Evolutionary conservation across 148 eudicot genomes (phyloP).

Genomic region (Oxyria digyna): DNA sequence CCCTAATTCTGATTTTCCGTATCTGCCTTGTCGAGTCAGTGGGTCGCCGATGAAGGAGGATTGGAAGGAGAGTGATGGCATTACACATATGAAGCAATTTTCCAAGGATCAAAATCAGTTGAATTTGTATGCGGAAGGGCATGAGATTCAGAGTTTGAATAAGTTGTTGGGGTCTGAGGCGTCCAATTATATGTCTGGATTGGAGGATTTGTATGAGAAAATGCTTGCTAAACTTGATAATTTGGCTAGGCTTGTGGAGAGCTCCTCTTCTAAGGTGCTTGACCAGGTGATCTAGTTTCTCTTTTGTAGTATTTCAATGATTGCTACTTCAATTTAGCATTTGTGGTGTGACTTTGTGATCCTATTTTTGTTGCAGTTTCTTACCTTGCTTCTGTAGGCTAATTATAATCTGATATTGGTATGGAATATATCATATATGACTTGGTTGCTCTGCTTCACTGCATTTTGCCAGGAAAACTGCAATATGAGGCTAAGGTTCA

Average conservation of each 20-base stretch:
- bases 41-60: constrained; percentile 39
- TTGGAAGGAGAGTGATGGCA: constrained; percentile 14
- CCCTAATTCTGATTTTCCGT: constrained; percentile 46
- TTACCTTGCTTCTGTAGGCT: background rate
- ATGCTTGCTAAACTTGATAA: constrained; percentile 66
- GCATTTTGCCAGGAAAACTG: constrained; percentile 2
- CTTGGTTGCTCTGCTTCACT: background rate
- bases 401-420: background rate
- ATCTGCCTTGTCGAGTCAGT: constrained; percentile 23
- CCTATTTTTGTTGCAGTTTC: background rate
- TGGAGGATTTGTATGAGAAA: constrained; percentile 68
- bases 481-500: constrained; percentile 11
- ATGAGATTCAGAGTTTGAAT: constrained; percentile 39
- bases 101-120: constrained; percentile 32
- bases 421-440: background rate
- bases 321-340: background rate
- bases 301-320: background rate
- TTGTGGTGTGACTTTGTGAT: background rate
- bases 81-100: constrained; percentile 20
- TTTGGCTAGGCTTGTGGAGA: constrained; percentile 50
- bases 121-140: constrained; percentile 39
- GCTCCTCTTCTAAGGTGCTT: constrained; percentile 47
- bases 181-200: constrained; percentile 25
- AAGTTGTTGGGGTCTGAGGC: constrained; percentile 54
- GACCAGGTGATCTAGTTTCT: constrained; percentile 37